phyloP scores from a whole-genome alignment of 228 moss, liverwort and hornwort genomes.

The Sphagnum fallax region DNA sequence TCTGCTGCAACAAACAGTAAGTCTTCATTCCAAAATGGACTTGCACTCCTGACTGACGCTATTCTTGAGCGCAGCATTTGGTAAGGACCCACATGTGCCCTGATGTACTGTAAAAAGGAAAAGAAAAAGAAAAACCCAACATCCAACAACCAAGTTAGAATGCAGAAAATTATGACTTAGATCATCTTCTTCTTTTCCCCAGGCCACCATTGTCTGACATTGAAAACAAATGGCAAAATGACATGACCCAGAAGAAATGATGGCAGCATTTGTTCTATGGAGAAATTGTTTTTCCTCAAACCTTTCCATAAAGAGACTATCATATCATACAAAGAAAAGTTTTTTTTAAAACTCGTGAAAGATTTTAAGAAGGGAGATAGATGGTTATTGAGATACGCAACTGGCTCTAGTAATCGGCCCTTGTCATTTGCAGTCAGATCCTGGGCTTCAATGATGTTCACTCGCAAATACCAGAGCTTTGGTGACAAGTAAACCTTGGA shows the following conservation, averaged over 20 bases:
- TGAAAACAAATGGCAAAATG: too few species aligned
- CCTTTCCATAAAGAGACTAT: too few species aligned
- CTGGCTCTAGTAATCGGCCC: constrained; percentile 62
- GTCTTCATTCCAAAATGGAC: constrained; percentile 78
- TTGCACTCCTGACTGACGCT: constrained; percentile 32
- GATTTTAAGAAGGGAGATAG: too few species aligned
- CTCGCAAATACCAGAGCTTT: constrained; percentile 80
- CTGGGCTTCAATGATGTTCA: constrained; percentile 78
- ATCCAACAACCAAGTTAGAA: too few species aligned
- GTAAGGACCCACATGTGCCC: constrained; percentile 58
- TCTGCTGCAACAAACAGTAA: constrained; percentile 87
- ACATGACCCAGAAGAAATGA: neutral
- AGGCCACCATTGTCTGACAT: too few species aligned
- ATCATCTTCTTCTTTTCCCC: too few species aligned
- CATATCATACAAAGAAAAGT: too few species aligned
- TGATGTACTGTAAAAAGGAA: constrained; percentile 47
- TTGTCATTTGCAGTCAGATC: constrained; percentile 66
- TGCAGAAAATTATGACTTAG: too few species aligned
- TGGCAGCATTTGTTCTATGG: too few species aligned
- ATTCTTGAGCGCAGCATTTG: constrained; percentile 47
- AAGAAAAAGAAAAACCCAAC: neutral
- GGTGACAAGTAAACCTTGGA: constrained; percentile 76
- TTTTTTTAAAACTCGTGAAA: too few species aligned
- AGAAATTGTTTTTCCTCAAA: too few species aligned
- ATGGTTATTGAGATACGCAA: constrained; percentile 6